These are phyloP conservation scores for Populus hybrid DNA, from an alignment of 441 rosid species.

Conservation along the genomic window DNA sequence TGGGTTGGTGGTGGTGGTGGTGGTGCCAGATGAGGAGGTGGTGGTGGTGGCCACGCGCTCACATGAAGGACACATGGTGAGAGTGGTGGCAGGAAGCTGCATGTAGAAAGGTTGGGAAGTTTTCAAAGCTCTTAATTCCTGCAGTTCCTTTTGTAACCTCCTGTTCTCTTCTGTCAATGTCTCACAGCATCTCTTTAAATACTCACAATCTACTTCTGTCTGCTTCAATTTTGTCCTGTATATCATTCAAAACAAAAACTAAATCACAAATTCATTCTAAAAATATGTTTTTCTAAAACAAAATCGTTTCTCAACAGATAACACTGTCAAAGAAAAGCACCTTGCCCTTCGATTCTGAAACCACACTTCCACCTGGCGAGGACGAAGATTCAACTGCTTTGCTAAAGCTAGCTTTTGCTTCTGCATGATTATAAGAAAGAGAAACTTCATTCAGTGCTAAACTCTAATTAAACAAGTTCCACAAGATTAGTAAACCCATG, in stretches of 20 bases:
- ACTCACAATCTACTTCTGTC: slow-evolving; percentile 95
- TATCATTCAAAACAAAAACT: not conserved
- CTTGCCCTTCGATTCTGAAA: slow-evolving; percentile 96
- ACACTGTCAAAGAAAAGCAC: slow-evolving; percentile 24
- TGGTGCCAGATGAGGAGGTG: not conserved
- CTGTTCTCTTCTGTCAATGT: slow-evolving; percentile 70
- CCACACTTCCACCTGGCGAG: slow-evolving; percentile 99
- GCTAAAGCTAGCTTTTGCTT: slow-evolving; percentile 88
- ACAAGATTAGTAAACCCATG: not conserved
- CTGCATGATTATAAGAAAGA: slow-evolving; percentile 30
- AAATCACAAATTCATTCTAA: not conserved
- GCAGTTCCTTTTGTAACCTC: slow-evolving; percentile 83
- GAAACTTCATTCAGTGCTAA: not conserved
- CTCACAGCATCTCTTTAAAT: slow-evolving; percentile 38
- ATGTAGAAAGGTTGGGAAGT: slow-evolving; percentile 78
- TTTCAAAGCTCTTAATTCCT: slow-evolving; percentile 81
- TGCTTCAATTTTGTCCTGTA: slow-evolving; percentile 92
- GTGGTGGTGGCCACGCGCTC: slow-evolving; percentile 76
- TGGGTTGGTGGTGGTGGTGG: slow-evolving; percentile 6
- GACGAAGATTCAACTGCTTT: slow-evolving; percentile 87
- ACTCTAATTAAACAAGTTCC: not conserved
- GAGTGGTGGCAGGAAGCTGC: slow-evolving; percentile 97
- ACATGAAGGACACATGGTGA: slow-evolving; percentile 98
- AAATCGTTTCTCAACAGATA: not conserved
- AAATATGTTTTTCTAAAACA: not conserved